Base-by-base conservation (phyloP, 1,284 basidiomycete species). In the Stygiomarasmius scandens region DNA sequence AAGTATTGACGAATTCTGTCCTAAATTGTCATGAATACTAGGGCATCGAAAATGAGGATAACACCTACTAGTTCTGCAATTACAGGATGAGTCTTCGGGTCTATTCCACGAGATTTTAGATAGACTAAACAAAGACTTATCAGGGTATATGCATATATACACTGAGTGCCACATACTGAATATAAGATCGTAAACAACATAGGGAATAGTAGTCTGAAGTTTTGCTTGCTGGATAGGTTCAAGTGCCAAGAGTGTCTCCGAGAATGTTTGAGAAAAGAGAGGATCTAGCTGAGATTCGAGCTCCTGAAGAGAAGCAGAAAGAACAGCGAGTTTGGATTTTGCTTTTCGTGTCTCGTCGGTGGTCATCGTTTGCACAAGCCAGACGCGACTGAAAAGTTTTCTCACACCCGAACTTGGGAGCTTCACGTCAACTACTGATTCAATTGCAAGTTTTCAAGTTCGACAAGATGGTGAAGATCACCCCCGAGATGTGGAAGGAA, bases 101-200 rank as follows among this genome's bases (percentile, higher is more conserved):
- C 89, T 44, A 92, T 77, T 2, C 91, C 91, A 61, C 80, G 77
- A 34, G 87, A 80, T 73, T 89, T 92, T 38, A 93, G 77, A 69
- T 92, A 92, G 47, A 92, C 91, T 93, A 60, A 11, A 32, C 29
- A 5, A 32, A 32, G 12, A 6, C 5, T 5, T 32, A 32, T 53
- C 20, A 47, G 12, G 6, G n/a, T 23, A 14, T 25, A 52, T 32
- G 25, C 47, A 50, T 14, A 60, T 55, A 24, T 58, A 34, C 54
- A 43, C 48, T 4, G 5, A 19, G 9, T 16, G 4, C 36, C 1
- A 76, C 84, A 60, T 61, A 92, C 92, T 87, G 74, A 92, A 93
- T n/a, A 92, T 75, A 16, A 93, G 78, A 69, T 92, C 90, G 64
- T 93, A 91, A 2, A 90, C 78, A n/a, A 91, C 75, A 69, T 93